Percentiles rank a stretch among this genome's conserved stretches.
Conservation (phyloP, 176 grass and related monocot genomes). For the Phoenix dactylifera region DNA sequence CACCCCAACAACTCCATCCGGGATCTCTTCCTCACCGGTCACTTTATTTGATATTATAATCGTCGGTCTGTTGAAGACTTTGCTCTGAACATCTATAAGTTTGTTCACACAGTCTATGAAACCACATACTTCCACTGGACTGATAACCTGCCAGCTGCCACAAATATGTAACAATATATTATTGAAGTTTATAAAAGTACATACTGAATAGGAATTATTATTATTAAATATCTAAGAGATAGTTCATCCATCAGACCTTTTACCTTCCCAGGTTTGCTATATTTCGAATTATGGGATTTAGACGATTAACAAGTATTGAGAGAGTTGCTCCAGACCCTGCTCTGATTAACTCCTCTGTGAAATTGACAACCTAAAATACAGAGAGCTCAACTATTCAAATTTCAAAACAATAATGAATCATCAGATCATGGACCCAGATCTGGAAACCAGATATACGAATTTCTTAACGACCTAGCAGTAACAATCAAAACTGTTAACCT, state of each 20-base stretch:
- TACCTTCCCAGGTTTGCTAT: constrained; percentile 17
- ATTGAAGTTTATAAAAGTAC: no score
- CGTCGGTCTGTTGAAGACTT: constrained; percentile 4
- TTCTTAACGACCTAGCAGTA: no score
- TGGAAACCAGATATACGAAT: no score
- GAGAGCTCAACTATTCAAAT: background rate
- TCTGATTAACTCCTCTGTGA: constrained; percentile 13
- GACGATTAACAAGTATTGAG: constrained; percentile 5
- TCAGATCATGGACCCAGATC: no score
- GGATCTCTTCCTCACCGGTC: constrained; percentile 15
- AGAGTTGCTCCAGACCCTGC: constrained; percentile 5
- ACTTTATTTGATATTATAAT: constrained; percentile 13
- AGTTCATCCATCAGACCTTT: background rate
- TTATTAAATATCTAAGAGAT: background rate
- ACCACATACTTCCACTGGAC: constrained; percentile 12
- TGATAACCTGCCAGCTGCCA: constrained; percentile 15
- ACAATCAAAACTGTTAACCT: no score
- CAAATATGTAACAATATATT: background rate
- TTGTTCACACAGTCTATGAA: constrained; percentile 13
- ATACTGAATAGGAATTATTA: background rate
- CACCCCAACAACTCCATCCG: constrained; percentile 13
- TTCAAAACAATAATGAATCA: background rate
- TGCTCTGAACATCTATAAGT: constrained; percentile 17
- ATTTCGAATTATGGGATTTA: constrained; percentile 10
- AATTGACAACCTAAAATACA: background rate